Evolutionary conservation across 768 basidiomycete species (phyloP).

Genomic region (Suillus luteus): DNA sequence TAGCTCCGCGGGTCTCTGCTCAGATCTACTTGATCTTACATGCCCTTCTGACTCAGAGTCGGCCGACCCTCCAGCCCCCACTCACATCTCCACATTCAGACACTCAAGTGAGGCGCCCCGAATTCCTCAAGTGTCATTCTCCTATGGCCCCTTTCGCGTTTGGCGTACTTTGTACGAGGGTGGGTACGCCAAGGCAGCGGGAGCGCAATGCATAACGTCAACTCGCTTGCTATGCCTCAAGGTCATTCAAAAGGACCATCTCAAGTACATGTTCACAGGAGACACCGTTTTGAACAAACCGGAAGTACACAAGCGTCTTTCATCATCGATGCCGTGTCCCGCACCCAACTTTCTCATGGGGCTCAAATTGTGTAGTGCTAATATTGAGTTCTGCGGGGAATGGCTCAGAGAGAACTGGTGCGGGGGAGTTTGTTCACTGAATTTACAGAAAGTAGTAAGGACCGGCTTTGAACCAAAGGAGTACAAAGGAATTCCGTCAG

Average conservation of each 20-base stretch:
- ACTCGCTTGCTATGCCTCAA: conserved; percentile 43
- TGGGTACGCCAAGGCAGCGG: conserved; percentile 24
- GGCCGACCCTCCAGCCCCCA: not conserved
- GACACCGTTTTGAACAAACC: conserved; percentile 36
- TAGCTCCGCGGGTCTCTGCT: not conserved
- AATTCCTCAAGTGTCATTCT: not conserved
- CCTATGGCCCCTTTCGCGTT: conserved; percentile 30
- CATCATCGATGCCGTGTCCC: conserved; percentile 20
- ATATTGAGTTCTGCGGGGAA: not conserved
- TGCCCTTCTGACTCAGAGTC: not conserved
- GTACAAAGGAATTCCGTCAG: not conserved
- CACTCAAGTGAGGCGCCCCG: not conserved
- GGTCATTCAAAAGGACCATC: conserved; percentile 27
- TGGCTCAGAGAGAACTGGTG: not conserved
- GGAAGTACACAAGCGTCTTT: conserved; percentile 37
- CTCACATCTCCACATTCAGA: too few relatives aligned
- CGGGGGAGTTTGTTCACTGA: not conserved
- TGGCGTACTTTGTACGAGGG: conserved; percentile 21
- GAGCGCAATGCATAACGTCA: conserved; percentile 25
- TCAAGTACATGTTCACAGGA: conserved; percentile 15
- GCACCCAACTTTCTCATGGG: conserved; percentile 41
- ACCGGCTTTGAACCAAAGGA: not conserved
- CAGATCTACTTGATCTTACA: too few relatives aligned
- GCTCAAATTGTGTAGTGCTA: conserved; percentile 22
- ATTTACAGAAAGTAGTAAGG: not conserved